Conservation (phyloP, 306 rosid genomes). For the Fragaria nilgerrensis region DNA sequence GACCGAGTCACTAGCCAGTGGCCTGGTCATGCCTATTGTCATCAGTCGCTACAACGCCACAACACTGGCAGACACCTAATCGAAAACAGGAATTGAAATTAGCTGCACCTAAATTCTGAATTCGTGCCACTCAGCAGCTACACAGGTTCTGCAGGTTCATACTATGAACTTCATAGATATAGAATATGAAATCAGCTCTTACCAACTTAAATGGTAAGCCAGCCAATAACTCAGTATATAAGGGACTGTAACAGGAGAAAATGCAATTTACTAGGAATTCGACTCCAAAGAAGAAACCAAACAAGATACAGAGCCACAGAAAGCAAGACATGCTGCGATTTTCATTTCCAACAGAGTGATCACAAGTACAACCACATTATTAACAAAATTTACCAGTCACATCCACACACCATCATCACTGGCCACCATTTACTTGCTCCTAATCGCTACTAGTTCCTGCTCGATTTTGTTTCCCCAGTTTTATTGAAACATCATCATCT, state of each 20-base stretch:
- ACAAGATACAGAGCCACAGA: neutral
- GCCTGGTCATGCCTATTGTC: too few relatives aligned
- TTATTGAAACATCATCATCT: neutral
- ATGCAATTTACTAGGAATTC: neutral
- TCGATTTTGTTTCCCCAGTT: neutral
- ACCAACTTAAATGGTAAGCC: neutral
- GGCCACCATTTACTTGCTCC: constrained; percentile 4
- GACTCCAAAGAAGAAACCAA: neutral
- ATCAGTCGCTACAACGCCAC: too few relatives aligned
- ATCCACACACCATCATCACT: neutral
- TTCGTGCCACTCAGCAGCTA: neutral
- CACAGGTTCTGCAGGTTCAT: neutral
- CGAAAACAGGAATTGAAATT: neutral
- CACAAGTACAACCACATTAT: constrained; percentile 6
- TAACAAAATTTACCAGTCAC: constrained; percentile 22
- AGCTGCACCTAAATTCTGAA: neutral
- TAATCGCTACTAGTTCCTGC: constrained; percentile 20
- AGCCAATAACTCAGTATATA: neutral
- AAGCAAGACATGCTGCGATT: neutral
- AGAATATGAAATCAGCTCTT: neutral
- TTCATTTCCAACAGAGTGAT: neutral
- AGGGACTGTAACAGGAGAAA: neutral
- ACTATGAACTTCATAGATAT: neutral
- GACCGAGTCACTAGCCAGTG: too few relatives aligned
- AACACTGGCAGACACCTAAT: neutral